Percentiles rank a stretch among this genome's conserved stretches.
phyloP scores from a whole-genome alignment of 164 flowering plant genomes.

The Sedum album region DNA sequence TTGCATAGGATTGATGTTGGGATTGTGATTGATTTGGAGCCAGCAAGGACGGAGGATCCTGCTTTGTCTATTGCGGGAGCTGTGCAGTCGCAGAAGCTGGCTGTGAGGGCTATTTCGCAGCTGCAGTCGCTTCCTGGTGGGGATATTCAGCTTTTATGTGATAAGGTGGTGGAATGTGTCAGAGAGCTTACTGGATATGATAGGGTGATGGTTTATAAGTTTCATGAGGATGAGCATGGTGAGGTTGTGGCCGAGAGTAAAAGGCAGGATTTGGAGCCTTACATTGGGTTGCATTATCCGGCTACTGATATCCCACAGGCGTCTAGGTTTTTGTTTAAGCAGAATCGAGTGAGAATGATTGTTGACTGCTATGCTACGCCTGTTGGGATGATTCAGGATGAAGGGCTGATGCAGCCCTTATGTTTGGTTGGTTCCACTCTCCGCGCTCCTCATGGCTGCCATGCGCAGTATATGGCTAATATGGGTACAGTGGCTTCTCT shows the following conservation, averaged over 20 bases:
- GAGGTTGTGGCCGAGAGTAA: conserved; percentile 16
- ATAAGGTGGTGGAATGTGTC: conserved; percentile 22
- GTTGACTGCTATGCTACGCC: conserved; percentile 11
- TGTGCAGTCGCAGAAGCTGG: conserved; percentile 25
- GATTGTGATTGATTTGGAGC: conserved; percentile 25
- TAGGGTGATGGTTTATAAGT: conserved; percentile 29
- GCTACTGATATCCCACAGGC: conserved; percentile 14
- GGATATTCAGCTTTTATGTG: conserved; percentile 18
- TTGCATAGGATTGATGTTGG: conserved; percentile 24
- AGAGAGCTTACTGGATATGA: conserved; percentile 29
- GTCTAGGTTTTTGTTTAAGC: conserved; percentile 12
- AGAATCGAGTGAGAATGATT: conserved; percentile 13
- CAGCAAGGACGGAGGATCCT: conserved; percentile 20
- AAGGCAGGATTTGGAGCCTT: conserved; percentile 13
- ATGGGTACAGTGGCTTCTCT: conserved; percentile 12
- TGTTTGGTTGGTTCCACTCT: conserved; percentile 13
- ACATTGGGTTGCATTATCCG: conserved; percentile 14
- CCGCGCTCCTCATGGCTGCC: conserved; percentile 12
- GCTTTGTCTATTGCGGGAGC: conserved; percentile 23
- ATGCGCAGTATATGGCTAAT: conserved; percentile 13
- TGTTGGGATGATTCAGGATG: conserved; percentile 10
- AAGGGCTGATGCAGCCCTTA: conserved; percentile 9
- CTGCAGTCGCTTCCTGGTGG: conserved; percentile 26
- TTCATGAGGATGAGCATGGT: conserved; percentile 33
- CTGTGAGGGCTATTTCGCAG: conserved; percentile 19